These are phyloP conservation scores for Diaporthe caulivora DNA, from an alignment of 2,329 filamentous ascomycete genomes.

Conservation along the genomic window DNA sequence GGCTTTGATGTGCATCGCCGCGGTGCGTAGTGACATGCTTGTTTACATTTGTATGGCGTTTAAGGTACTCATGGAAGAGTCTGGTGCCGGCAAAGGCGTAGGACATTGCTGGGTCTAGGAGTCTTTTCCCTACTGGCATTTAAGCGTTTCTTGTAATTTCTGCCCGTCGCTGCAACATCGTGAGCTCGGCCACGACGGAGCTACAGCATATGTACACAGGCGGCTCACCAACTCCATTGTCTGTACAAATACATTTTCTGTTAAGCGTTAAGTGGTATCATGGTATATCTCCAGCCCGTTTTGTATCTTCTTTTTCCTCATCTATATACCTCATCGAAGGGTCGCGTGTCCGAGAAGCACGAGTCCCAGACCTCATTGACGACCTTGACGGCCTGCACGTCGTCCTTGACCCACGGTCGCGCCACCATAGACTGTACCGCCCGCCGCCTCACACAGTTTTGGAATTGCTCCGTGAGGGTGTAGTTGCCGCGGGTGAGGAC, in stretches of 20 bases:
- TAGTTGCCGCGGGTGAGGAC: constrained; percentile 88
- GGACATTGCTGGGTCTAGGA: constrained; percentile 7
- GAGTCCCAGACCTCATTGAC: constrained; percentile 99
- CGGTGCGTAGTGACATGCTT: constrained; percentile 24
- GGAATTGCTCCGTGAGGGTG: constrained; percentile 91
- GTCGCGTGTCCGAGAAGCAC: constrained; percentile 92
- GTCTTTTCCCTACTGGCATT: constrained; percentile 29
- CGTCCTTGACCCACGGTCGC: constrained; percentile 84
- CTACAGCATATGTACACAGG: constrained; percentile 27
- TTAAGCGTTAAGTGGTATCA: constrained; percentile 39
- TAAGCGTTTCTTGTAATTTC: constrained; percentile 30
- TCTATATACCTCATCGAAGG: constrained; percentile 97
- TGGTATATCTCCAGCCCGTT: constrained; percentile 28
- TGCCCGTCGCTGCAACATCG: constrained; percentile 1
- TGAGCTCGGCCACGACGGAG: background rate
- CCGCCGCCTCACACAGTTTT: constrained; percentile 87
- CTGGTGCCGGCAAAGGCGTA: constrained; percentile 17
- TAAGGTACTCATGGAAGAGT: constrained; percentile 27
- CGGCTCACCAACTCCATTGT: constrained; percentile 10
- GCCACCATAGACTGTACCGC: constrained; percentile 84
- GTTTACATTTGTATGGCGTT: constrained; percentile 38
- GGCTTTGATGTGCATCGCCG: background rate
- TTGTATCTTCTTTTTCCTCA: constrained; percentile 52
- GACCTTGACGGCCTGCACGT: constrained; percentile 86
- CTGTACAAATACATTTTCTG: constrained; percentile 34